Evolutionary conservation across 306 rosid genomes (phyloP), one percentile per base, ranked within the genome.

Genomic region (Spatholobus suberectus): DNA sequence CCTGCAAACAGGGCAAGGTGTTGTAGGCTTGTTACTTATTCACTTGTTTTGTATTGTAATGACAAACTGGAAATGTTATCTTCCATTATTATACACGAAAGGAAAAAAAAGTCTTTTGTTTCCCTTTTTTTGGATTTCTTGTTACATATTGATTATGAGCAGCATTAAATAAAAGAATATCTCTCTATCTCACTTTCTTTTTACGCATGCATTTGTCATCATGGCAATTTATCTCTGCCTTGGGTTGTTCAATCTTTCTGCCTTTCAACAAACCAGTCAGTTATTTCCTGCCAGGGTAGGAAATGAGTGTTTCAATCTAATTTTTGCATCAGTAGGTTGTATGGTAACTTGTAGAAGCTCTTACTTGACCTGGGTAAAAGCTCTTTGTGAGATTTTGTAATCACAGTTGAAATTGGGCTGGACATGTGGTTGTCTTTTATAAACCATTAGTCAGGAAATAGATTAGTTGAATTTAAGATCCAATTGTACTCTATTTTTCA

Each of bases 1-100:
- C 89, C 93, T 96, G 82, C 99, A 96, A 90, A 91, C 99, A 73
- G 99, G 97, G 87, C 93, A 94, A 96, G 99, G 98, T 96, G 85
- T 81, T 82, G 86, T 88, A 88, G 85, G 87, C 88, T 85, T 66
- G 67, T 86, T 75, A 47, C 62, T 40, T 70, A 69, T 86, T 54
- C 49, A 77, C 77, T 79, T 86, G 71, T 75, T 66, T 18, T 70
- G 62, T 54, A 63, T 78, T 82, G 75, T 80, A 75, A 81, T 61
- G 78, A 80, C 49, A 80, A 73, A 87, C 63, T 40, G 37, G 83
- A 79, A 63, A 62, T 32, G 20, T 69, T 38, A 51, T 80, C 21
- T 69, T 76, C 51, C 46, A 65, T 43, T 69, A 10, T 58, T 40
- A 35, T 41, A 57, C 46, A 15, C 40, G 43, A 32, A 59, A 59